A percentile compares a stretch with the other conserved stretches of the same genome.
phyloP scores from a whole-genome alignment of 2,329 filamentous ascomycete genomes.

The Ophiostoma novo-ulmi region DNA sequence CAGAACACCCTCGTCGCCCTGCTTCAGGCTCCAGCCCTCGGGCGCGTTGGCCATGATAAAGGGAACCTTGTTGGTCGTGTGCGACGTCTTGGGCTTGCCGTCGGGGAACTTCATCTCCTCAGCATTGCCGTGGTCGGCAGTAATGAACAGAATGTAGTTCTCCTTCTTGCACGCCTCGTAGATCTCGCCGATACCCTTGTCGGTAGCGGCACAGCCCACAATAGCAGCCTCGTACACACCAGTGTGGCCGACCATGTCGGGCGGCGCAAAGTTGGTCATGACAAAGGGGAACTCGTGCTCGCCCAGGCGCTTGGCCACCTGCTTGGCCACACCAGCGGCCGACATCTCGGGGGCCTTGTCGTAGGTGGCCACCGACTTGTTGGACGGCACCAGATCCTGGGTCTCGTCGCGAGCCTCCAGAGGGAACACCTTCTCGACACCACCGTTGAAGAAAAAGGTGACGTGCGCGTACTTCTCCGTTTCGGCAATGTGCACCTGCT shows the following conservation, averaged over 20 bases:
- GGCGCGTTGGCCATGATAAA: conserved; percentile 98
- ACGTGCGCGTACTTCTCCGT: conserved; percentile 99
- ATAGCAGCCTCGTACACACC: conserved; percentile 95
- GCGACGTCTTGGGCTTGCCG: conserved; percentile 94
- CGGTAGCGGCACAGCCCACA: conserved; percentile 75
- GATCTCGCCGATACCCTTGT: conserved; percentile 88
- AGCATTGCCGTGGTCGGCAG: conserved; percentile 93
- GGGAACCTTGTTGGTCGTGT: conserved; percentile 96
- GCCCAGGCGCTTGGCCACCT: conserved; percentile 78
- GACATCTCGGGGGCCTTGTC: conserved; percentile 96
- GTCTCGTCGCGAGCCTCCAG: conserved; percentile 84
- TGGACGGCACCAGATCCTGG: conserved; percentile 75
- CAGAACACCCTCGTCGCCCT: conserved; percentile 73
- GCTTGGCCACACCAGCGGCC: conserved; percentile 80
- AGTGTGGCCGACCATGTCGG: conserved; percentile 99
- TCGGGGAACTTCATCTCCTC: conserved; percentile 98
- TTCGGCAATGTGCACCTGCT: conserved; percentile 95
- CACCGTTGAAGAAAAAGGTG: conserved; percentile 99
- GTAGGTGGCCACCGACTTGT: conserved; percentile 86
- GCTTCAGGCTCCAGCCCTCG: conserved; percentile 78
- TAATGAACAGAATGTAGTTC: conserved; percentile 91
- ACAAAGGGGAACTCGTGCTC: conserved; percentile 90
- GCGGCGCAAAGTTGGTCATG: conserved; percentile 99
- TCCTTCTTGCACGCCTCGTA: conserved; percentile 91
- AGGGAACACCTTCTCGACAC: conserved; percentile 92